Conservation (phyloP, 371 early-diverging fungal species). For the Gilbertella persicaria region DNA sequence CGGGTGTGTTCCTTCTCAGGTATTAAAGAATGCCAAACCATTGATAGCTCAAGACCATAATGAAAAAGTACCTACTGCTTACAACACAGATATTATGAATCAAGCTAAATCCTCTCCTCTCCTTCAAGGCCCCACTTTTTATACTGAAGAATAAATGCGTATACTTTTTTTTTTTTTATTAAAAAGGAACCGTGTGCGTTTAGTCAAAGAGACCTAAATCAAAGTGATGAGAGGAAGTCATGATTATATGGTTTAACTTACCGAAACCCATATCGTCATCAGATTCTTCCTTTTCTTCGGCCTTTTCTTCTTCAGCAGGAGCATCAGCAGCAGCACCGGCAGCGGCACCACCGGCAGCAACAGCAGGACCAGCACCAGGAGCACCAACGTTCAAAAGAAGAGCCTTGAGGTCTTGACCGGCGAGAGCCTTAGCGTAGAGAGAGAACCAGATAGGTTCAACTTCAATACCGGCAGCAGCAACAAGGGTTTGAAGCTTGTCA, state of each 20-base stretch:
- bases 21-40: constrained; percentile 39
- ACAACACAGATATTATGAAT: constrained; percentile 41
- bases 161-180: constrained; percentile 1
- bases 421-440: constrained; percentile 98
- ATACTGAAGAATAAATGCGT: neutral
- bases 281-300: no score
- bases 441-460: constrained; percentile 95
- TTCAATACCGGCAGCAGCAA: constrained; percentile 90
- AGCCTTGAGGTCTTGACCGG: constrained; percentile 89
- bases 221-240: neutral
- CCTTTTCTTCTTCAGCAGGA: constrained; percentile 66
- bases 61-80: constrained; percentile 30
- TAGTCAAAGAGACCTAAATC: constrained; percentile 17
- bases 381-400: constrained; percentile 92
- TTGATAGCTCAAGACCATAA: constrained; percentile 29
- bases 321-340: constrained; percentile 57
- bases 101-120: constrained; percentile 28
- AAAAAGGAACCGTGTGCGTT: constrained; percentile 1
- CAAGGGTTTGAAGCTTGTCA: constrained; percentile 91
- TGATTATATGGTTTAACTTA: constrained; percentile 26
- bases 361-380: constrained; percentile 76
- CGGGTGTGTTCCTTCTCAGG: constrained; percentile 65
- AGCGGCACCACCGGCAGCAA: constrained; percentile 54
- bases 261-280: constrained; percentile 95
- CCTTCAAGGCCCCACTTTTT: constrained; percentile 17